Base-by-base conservation (phyloP, 73 alveolate species). In the Tetrahymena malaccensis region DNA sequence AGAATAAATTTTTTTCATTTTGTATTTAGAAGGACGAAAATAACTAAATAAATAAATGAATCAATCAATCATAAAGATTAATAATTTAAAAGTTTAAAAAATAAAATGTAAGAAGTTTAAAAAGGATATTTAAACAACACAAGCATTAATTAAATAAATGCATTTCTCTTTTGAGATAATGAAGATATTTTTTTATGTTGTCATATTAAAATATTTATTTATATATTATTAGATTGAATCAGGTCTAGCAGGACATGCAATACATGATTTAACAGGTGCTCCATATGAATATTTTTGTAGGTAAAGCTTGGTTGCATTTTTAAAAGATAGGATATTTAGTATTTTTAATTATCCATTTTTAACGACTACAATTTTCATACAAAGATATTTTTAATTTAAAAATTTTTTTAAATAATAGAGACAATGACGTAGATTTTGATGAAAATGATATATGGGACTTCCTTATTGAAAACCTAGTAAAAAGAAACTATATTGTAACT, bases 211-310 rank as follows among this genome's bases (percentile, higher is more conserved):
- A 40, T 70, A 4, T 70, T 31, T 70, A 8, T 70, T 27, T 19
- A 8, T 27, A 1, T 35, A 35, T 4, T 35, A 3, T n/a, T 4
- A 96, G 34, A 94, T 98, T 15, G 97, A 98, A 94, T 96, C 97
- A 16, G 99, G 99, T 21, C 95, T 85, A 40, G 97, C 98, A 33
- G 94, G 96, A 43, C 96, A 97, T 85, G 98, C 98, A 15, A 94
- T 98, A 96, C 95, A 96, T 70, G 99, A 98, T 93, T 83, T 98
- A 44, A 97, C 99, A 6, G 99, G 99, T 16, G 95, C 97, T 84
- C 99, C 99, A 22, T 93, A 97, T n/a, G 97, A 94, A 57, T 94
- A 95, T 84, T 93, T 89, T 94, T 0, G 17, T 70, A 70, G 89
- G 89, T 70, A 70, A 27, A 70, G 15, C 85, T 12, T 27, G n/a